Base-by-base conservation (phyloP, 83 land plant genomes). In the Diphasiastrum complanatum region DNA sequence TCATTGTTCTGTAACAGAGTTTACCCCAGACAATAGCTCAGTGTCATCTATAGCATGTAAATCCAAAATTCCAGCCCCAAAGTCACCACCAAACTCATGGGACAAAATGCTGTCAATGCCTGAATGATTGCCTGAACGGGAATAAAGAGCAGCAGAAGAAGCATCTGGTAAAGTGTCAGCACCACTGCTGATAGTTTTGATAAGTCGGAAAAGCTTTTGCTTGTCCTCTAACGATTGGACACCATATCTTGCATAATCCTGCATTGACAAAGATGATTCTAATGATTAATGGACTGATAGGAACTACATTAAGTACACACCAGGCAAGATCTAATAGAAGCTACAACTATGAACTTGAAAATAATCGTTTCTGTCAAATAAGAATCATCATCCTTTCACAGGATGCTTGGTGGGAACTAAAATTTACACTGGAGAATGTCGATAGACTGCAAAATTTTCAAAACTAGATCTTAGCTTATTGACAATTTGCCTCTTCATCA, bases 1-100 rank as follows among this genome's bases (percentile, higher is more conserved):
- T n/a, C n/a, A n/a, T n/a, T n/a, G n/a, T n/a, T n/a, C n/a, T n/a
- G n/a, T n/a, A n/a, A n/a, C n/a, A n/a, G n/a, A n/a, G n/a, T 49
- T 59, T 72, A 84, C 97, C 81, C 86, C 97, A 33, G 88, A 76
- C 12, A 90, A 72, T 51, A 86, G 83, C 53, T 90, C 97, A 4
- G 92, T 76, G 54, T 90, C 97, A 80, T 90, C 97, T 75, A 90
- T 81, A 35, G 92, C 74, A 80, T 90, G 88, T 25, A 90, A 77
- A 64, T 90, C 97, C 72, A 90, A 74, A 55, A 90, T 85, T 36
- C 97, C 97, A 45, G 93, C 85, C 49, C 89, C 89, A 76, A 90
- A 90, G 70, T 90, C 97, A 20, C 97, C 97, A 34, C 97, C 67
- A 28, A 86, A 67, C 33, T 90, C 93, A 10, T 85, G 89, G 50